Conservation (phyloP, 192 early-diverging fungal species). For the Backusella liffmaniae region DNA sequence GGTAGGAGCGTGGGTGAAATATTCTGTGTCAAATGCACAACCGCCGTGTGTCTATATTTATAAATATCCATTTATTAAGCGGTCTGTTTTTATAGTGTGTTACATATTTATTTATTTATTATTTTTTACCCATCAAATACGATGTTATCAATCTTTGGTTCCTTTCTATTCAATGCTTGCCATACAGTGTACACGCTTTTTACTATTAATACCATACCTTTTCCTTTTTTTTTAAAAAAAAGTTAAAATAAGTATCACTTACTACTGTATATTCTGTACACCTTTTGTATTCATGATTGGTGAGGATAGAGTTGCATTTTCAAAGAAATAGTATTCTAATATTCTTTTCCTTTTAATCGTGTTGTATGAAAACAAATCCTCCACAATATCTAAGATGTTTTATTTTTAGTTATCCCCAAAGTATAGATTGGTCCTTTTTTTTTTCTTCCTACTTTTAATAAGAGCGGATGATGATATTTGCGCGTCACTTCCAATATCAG, state of each 20-base stretch:
- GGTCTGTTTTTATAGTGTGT: background rate
- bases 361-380: slow-evolving; percentile 50
- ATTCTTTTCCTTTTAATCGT: slow-evolving; percentile 49
- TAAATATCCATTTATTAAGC: background rate
- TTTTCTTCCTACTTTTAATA: slow-evolving; percentile 7
- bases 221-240: background rate
- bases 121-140: slow-evolving; percentile 35
- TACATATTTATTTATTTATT: background rate
- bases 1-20: slow-evolving; percentile 54
- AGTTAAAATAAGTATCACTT: background rate
- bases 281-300: slow-evolving; percentile 56
- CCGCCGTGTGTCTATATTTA: slow-evolving; percentile 40
- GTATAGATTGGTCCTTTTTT: background rate
- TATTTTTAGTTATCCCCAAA: background rate
- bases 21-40: slow-evolving; percentile 49
- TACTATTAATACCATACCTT: background rate
- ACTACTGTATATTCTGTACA: slow-evolving; percentile 52
- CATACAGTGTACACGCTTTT: slow-evolving; percentile 36
- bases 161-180: slow-evolving; percentile 34
- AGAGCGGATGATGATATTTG: slow-evolving; percentile 19
- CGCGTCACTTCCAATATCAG: slow-evolving; percentile 21
- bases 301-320: slow-evolving; percentile 46
- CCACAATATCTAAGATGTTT: slow-evolving; percentile 34
- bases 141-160: slow-evolving; percentile 33
- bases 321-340: slow-evolving; percentile 52